These are phyloP conservation scores for Aspergillus sp. DNA, from an alignment of 2,329 filamentous ascomycete genomes.

Conservation along the genomic window DNA sequence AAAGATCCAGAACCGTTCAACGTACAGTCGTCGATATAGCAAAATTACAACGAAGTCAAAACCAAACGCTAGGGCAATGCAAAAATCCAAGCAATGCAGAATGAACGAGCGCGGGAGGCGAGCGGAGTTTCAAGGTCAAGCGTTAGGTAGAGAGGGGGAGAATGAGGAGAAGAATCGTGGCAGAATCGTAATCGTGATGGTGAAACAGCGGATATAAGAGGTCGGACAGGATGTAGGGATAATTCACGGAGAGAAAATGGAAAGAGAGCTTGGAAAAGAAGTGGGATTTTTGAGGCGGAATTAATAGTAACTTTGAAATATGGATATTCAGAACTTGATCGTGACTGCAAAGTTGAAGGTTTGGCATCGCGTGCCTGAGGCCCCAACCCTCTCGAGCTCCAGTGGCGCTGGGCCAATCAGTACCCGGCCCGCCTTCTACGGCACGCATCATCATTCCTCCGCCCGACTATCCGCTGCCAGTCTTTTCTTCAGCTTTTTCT, in stretches of 20 bases:
- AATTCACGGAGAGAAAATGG: constrained; percentile 1
- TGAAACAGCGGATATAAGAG: constrained; percentile 13
- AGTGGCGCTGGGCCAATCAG: constrained; percentile 28
- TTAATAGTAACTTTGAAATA: constrained; percentile 7
- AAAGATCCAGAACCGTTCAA: constrained; percentile 9
- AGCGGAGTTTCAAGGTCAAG: constrained; percentile 11
- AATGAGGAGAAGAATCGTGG: constrained; percentile 11
- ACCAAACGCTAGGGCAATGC: constrained; percentile 13
- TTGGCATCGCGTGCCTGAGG: constrained; percentile 10
- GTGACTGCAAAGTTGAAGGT: constrained; percentile 8
- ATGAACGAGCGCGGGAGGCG: constrained; percentile 11
- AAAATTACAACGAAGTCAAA: constrained; percentile 7
- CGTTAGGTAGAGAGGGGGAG: constrained; percentile 7
- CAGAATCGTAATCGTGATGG: constrained; percentile 28
- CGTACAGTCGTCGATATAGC: constrained; percentile 14
- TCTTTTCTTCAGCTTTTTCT: constrained; percentile 19
- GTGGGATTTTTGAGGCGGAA: constrained; percentile 3
- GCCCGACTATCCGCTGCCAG: constrained; percentile 12
- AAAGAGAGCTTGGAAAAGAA: constrained; percentile 2
- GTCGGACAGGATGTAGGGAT: constrained; percentile 29
- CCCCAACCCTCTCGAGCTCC: constrained; percentile 11
- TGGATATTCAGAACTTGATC: constrained; percentile 1
- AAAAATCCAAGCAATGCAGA: constrained; percentile 5
- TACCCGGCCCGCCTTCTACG: constrained; percentile 19
- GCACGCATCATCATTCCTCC: constrained; percentile 35